Evolutionary conservation across 371 early-diverging fungal genomes (phyloP).

Genomic region (Haplosporangium sp.): DNA sequence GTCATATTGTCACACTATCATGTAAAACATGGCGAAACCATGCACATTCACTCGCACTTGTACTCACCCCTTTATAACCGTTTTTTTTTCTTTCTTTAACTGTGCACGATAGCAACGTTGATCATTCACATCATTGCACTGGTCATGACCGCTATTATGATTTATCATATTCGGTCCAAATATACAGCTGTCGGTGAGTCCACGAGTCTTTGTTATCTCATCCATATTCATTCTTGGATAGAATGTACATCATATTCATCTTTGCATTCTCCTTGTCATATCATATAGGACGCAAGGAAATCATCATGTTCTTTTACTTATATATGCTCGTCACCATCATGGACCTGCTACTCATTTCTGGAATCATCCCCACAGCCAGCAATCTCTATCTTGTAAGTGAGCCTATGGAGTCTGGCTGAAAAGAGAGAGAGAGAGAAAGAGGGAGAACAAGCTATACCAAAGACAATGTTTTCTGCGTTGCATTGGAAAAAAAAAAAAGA

Average conservation of each 20-base stretch:
- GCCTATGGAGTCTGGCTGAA: background rate
- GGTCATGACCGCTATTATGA: slow-evolving; percentile 97
- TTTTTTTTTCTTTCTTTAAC: background rate
- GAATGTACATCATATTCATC: background rate
- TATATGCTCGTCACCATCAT: slow-evolving; percentile 88
- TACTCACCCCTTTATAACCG: background rate
- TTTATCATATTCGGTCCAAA: slow-evolving; percentile 95
- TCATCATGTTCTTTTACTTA: slow-evolving; percentile 96
- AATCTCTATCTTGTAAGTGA: slow-evolving; percentile 83
- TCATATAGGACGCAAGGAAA: slow-evolving; percentile 90
- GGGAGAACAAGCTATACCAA: no score
- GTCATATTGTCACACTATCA: no score
- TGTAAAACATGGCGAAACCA: no score
- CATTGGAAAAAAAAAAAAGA: no score
- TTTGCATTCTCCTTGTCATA: background rate
- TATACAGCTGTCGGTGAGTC: slow-evolving; percentile 95
- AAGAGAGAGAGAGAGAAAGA: no score
- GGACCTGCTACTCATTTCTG: slow-evolving; percentile 89
- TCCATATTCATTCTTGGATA: background rate
- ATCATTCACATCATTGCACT: slow-evolving; percentile 92
- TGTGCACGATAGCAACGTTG: slow-evolving; percentile 69
- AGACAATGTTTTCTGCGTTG: no score
- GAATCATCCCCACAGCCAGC: slow-evolving; percentile 89
- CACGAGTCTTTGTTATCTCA: background rate
- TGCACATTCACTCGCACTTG: no score